Conservation (phyloP, 2,329 filamentous ascomycete species). For the Colletotrichum cereale region DNA sequence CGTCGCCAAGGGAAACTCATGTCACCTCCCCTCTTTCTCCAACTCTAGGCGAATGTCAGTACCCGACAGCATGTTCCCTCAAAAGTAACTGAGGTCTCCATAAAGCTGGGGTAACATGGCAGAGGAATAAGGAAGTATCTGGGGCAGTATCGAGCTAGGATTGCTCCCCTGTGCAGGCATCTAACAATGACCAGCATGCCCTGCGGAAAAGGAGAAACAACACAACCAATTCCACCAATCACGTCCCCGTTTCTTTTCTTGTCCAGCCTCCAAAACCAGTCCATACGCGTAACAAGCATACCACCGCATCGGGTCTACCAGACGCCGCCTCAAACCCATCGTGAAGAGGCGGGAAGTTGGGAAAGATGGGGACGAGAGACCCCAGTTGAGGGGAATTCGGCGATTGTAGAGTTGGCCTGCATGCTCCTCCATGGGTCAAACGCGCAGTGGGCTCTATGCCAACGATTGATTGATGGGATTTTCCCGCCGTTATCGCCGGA, state of each 20-base stretch:
- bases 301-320: slow-evolving; percentile 5
- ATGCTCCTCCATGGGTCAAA: slow-evolving; percentile 19
- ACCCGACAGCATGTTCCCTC: background rate
- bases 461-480: slow-evolving; percentile 36
- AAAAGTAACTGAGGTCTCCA: background rate
- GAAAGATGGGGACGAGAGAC: slow-evolving; percentile 15
- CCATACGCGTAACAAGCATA: slow-evolving; percentile 22
- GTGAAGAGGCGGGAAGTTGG: slow-evolving; percentile 25
- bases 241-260: slow-evolving; percentile 8
- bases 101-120: slow-evolving; percentile 20
- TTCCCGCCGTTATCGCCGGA: slow-evolving; percentile 24
- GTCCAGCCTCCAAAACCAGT: slow-evolving; percentile 2
- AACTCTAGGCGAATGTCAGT: background rate
- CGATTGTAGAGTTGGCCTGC: slow-evolving; percentile 36
- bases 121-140: slow-evolving; percentile 6
- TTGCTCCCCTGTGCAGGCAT: slow-evolving; percentile 26
- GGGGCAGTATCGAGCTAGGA: slow-evolving; percentile 17
- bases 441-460: slow-evolving; percentile 6
- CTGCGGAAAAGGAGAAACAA: slow-evolving; percentile 35
- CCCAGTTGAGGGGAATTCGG: slow-evolving; percentile 30
- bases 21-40: background rate
- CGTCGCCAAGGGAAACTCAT: slow-evolving; percentile 26
- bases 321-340: background rate
- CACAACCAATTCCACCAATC: slow-evolving; percentile 31
- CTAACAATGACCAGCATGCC: slow-evolving; percentile 28